Evolutionary conservation across 331 rosid species (phyloP), one percentile per base, ranked within the genome.

Genomic region (Acacia concinna): DNA sequence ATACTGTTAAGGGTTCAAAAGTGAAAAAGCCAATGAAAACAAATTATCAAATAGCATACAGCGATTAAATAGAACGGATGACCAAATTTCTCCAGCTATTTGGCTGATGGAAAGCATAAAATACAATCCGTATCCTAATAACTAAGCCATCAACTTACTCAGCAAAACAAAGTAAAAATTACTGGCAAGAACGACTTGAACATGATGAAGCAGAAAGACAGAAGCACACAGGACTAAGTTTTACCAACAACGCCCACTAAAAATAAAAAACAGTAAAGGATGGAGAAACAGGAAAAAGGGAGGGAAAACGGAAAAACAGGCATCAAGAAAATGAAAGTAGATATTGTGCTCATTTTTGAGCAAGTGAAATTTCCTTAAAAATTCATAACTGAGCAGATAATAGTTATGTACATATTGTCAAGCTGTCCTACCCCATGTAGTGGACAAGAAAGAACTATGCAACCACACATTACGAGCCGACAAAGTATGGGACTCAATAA

Each of bases 391-490:
- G 66, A 70, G 73, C 32, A 63, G 75, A 46, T 52, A 44, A 68
- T 79, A 73, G 81, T 85, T 82, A 71, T 75, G 57, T 68, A 82
- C 85, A 76, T 60, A 76, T 81, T 73, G 68, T 79, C 77, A 63
- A 81, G 85, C 67, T 71, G 72, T 74, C 70, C 85, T 62, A 49
- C 84, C 92, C 89, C 87, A 85, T 88, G 71, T 14, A 76, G 78
- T 76, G 81, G 79, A 70, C 82, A 77, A 70, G 78, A 56, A 83
- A 62, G 73, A 65, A 79, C 86, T 63, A 86, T 47, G 85, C 89
- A 83, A 82, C 92, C 90, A 87, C 87, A 81, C 79, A 77, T n/a
- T 57, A 85, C 80, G 89, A 90, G 65, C 93, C 97, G 83, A 87
- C 92, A 76, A 85, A 79, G 89, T 77, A 77, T 70, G 89, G 83